Percentiles rank a stretch among this genome's conserved stretches.
phyloP scores from a whole-genome alignment of 176 grass and related monocot species.

The Urochloa ruziziensis region DNA sequence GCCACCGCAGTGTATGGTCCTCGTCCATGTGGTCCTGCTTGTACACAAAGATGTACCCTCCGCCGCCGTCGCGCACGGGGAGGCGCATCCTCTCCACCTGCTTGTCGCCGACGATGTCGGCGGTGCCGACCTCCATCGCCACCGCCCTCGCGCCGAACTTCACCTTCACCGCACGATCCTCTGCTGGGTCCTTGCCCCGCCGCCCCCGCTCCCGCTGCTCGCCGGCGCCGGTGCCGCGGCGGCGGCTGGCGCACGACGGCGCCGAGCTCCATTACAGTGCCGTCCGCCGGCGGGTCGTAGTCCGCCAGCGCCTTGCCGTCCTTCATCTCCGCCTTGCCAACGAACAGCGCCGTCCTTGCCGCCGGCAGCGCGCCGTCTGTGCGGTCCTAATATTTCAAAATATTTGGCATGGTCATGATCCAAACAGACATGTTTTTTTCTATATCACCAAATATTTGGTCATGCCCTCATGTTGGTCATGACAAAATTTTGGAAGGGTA shows the following conservation, averaged over 20 bases:
- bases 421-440: no score
- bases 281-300: neutral
- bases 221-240: no score
- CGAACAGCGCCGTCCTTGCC: conserved; percentile 1
- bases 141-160: conserved; percentile 26
- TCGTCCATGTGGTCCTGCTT: conserved; percentile 65
- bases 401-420: no score
- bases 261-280: conserved; percentile 24
- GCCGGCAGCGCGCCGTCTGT: conserved; percentile 24
- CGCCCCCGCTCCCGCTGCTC: neutral
- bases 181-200: neutral
- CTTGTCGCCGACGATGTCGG: conserved; percentile 18
- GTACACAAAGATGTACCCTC: conserved; percentile 53
- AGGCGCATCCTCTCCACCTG: conserved; percentile 23
- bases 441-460: no score
- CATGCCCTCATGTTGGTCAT: no score
- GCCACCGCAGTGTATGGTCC: conserved; percentile 57
- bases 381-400: no score
- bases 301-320: conserved; percentile 32
- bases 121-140: conserved; percentile 41
- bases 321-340: conserved; percentile 48
- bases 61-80: neutral
- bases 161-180: conserved; percentile 39
- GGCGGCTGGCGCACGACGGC: conserved; percentile 7
- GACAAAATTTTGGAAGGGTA: no score